phyloP scores from a whole-genome alignment of 345 rosid genomes.

The Arabidopsis suecica region DNA sequence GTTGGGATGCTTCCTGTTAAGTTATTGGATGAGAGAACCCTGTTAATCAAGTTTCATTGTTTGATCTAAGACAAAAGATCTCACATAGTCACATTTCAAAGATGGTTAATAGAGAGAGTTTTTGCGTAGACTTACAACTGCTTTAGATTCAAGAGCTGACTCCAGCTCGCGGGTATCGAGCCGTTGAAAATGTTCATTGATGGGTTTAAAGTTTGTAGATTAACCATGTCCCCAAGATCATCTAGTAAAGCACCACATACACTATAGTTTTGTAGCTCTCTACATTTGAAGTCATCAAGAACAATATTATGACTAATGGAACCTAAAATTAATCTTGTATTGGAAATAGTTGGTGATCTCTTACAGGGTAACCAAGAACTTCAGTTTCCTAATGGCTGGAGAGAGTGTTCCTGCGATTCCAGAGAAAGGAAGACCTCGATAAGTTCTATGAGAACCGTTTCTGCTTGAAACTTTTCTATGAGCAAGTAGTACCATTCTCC shows the following conservation, averaged over 20 bases:
- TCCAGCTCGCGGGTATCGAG: slow-evolving; percentile 74
- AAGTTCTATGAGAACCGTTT: too few relatives aligned
- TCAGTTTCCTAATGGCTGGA: slow-evolving; percentile 67
- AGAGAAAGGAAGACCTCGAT: not conserved
- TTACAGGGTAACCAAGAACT: slow-evolving; percentile 78
- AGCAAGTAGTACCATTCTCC: too few relatives aligned
- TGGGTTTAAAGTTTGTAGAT: slow-evolving; percentile 67
- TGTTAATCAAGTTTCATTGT: slow-evolving; percentile 39
- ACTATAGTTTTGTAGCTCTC: slow-evolving; percentile 82
- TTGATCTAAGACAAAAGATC: not conserved
- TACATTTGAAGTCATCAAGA: slow-evolving; percentile 44
- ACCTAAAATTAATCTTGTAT: slow-evolving; percentile 14
- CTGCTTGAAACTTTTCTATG: too few relatives aligned
- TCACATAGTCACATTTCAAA: slow-evolving; percentile 18
- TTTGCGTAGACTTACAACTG: slow-evolving; percentile 57
- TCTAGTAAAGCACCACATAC: slow-evolving; percentile 74
- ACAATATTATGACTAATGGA: not conserved
- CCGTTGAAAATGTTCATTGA: slow-evolving; percentile 80
- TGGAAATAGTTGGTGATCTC: slow-evolving; percentile 34
- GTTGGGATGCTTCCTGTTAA: slow-evolving; percentile 69
- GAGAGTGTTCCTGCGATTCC: slow-evolving; percentile 88
- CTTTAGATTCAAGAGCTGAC: slow-evolving; percentile 67
- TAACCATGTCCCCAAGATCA: slow-evolving; percentile 64
- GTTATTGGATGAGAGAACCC: slow-evolving; percentile 82
- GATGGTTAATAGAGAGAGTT: slow-evolving; percentile 18